Base-by-base conservation (phyloP, 1,284 basidiomycete genomes). In the Megacollybia platyphylla region DNA sequence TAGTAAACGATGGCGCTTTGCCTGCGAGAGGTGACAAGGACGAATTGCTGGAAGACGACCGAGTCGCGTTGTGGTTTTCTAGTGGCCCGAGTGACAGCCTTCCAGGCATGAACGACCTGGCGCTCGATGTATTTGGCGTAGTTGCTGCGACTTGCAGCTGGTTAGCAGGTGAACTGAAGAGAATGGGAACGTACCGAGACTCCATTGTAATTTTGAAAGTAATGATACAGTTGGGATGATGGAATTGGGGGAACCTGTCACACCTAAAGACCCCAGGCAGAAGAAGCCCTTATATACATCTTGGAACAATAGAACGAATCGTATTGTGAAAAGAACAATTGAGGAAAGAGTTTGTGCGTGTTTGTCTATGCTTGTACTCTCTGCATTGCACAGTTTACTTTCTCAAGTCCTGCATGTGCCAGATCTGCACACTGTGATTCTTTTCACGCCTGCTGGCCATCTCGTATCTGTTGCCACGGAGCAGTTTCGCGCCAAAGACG, bases 391-490 rank as follows among this genome's bases (percentile, higher is more conserved):
- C 51, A 68, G 64, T 43, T 61, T 77, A n/a, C 68, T 81, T 24
- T 62, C 68, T 15, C 70, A 75, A 54, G 64, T 76, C 10, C 60
- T 80, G 11, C 57, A 63, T n/a, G 62, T 67, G 10, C 71, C 73
- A 1, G 57, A 62, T 28, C 51, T 81, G 36, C 78, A 81, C 51
- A 79, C 78, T 1, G 77, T 71, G 0, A 68, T 71, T 36, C 65
- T 83, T 10, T 63, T 80, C 47, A 79, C 79, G 20, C 70, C 76
- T 7, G 58, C 71, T 20, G 79, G 79, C 5, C 72, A 79, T 51
- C 66, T 83, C 9, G 64, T 83, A 11, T 76, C 74, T 7, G 71
- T 65, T 49, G 69, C 73, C 7, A 63, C 72, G 20, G 65, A 65
- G 13, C 65, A 68, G 4, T 54, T 57, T 27, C 63, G 71, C 44